These are phyloP conservation scores for Colletotrichum plurivorum DNA, from an alignment of 2,329 filamentous ascomycete genomes.

Conservation along the genomic window DNA sequence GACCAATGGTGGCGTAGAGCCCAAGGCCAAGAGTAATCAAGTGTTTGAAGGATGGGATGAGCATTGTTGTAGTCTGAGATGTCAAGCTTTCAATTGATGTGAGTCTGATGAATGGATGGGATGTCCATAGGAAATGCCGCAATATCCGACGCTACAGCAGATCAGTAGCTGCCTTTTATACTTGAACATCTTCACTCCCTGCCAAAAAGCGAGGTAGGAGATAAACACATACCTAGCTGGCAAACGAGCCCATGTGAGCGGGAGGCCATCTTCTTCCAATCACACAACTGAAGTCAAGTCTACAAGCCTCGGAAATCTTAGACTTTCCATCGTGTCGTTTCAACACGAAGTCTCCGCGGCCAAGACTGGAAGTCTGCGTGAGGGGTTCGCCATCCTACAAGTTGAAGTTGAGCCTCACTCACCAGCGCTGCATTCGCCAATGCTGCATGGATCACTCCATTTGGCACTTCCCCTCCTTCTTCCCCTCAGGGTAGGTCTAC, in stretches of 20 bases:
- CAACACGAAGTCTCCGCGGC: constrained; percentile 12
- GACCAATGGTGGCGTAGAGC: background rate
- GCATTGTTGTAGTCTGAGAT: background rate
- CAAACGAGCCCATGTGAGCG: background rate
- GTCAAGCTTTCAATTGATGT: background rate
- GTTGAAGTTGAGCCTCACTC: background rate
- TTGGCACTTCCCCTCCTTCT: background rate
- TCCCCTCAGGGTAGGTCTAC: background rate
- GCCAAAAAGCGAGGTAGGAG: no score
- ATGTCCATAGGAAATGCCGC: background rate
- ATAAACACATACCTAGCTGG: no score
- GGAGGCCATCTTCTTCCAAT: background rate
- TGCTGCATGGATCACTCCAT: background rate
- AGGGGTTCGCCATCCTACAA: background rate
- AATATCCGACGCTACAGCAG: no score
- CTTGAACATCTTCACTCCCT: no score
- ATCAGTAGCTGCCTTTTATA: no score
- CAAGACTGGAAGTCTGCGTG: background rate
- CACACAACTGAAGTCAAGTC: background rate
- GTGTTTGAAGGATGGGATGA: background rate
- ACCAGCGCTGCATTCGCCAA: background rate
- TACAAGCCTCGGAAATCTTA: background rate
- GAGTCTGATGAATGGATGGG: background rate
- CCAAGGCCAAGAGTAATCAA: constrained; percentile 6
- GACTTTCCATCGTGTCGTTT: constrained; percentile 24